Base-by-base conservation (phyloP, 371 early-diverging fungal genomes). In the Mortierella sp. region DNA sequence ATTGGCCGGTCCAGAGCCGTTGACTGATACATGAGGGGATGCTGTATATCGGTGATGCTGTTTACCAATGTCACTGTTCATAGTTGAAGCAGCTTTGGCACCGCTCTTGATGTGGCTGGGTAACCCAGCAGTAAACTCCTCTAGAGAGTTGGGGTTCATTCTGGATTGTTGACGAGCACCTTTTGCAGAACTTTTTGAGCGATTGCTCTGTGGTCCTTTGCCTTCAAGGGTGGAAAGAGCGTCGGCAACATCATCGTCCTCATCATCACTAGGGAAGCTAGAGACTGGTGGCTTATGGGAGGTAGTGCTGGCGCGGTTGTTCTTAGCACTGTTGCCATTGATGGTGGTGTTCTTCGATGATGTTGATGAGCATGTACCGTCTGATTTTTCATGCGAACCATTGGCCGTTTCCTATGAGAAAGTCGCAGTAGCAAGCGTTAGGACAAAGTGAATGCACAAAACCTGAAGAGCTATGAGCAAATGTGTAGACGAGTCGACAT, bases 161-260 rank as follows among this genome's bases (percentile, higher is more conserved):
- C 52, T 48, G 5, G 67, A 67, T 14, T 64, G 55, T 10, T 61
- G 57, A 17, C 57, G 63, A 25, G 60, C 54, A 17, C 53, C 45
- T 19, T 50, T 55, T 22, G 54, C 49, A 47, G 66, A n/a, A 31
- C 76, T 68, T 10, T 61, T 52, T 10, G 68, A 56, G 17, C 59
- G 57, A 22, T 68, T 48, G 1, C 62, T 16, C 14, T 45, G 45
- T 5, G 55, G 63, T n/a, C n/a, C n/a, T 22, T 74, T 74, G 43
- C 76, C 76, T 27, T 74, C 76, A 10, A 74, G 76, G 2, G 68
- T 68, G 0, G 76, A 74, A n/a, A 74, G 65, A 17, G 76, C 53
- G 25, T 74, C 76, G 3, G 76, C 76, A 17, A 74, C 48, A 0
- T 60, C 68, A 45, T 74, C 68, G 1, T 66, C 21, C 13, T 67